Evolutionary conservation across 2,329 filamentous ascomycete genomes (phyloP).

Genomic region (Penicillium occitanis): DNA sequence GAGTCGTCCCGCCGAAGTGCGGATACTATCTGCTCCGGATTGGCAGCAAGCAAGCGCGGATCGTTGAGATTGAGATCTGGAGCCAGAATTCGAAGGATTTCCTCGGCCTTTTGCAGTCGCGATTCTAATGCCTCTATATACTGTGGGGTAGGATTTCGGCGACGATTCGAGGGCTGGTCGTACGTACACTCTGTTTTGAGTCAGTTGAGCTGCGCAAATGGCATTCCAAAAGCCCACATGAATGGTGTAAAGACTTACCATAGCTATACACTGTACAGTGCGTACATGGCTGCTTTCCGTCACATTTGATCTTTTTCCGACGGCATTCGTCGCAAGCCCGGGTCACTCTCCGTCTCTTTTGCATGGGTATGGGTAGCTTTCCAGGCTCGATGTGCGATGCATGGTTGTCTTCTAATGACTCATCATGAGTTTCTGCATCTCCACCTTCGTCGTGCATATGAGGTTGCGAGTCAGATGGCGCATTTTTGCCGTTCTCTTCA

Average conservation of each 20-base stretch:
- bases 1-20: conserved; percentile 42
- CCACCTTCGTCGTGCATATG: conserved; percentile 21
- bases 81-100: conserved; percentile 73
- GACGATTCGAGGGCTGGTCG: conserved; percentile 88
- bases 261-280: conserved; percentile 99
- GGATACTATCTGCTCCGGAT: conserved; percentile 65
- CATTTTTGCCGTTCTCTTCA: conserved; percentile 6
- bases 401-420: conserved; percentile 23
- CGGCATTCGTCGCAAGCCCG: conserved; percentile 80
- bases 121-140: conserved; percentile 88
- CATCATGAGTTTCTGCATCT: conserved; percentile 19
- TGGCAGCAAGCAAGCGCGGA: conserved; percentile 73
- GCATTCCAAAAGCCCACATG: too few species aligned
- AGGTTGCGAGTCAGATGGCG: neutral
- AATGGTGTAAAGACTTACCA: conserved; percentile 56
- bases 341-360: conserved; percentile 76
- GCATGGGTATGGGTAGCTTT: conserved; percentile 55
- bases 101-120: conserved; percentile 78
- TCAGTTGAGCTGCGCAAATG: neutral
- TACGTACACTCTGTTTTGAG: conserved; percentile 76
- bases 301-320: conserved; percentile 84
- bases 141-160: conserved; percentile 86
- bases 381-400: conserved; percentile 29
- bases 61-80: conserved; percentile 84
- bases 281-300: conserved; percentile 84